Evolutionary conservation across 1,139 yeast species (phyloP).

Genomic region (Yamadazyma songkhlaensis): DNA sequence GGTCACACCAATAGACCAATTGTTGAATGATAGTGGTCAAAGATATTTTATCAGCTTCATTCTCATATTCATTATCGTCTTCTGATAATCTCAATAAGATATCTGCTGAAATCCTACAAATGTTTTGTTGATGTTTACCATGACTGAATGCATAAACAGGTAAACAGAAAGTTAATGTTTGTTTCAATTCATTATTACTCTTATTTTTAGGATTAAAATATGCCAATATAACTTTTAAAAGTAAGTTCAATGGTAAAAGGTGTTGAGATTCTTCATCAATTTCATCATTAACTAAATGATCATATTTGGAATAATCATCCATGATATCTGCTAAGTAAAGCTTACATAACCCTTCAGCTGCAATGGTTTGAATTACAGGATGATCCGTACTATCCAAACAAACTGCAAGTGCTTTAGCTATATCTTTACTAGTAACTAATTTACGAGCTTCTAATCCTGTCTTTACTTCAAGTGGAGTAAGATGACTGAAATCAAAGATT

Average conservation of each 20-base stretch:
- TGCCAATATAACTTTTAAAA: constrained; percentile 68
- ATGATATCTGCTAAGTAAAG: constrained; percentile 76
- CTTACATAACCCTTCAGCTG: constrained; percentile 88
- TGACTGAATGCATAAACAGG: constrained; percentile 90
- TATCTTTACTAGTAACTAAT: constrained; percentile 26
- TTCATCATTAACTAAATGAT: constrained; percentile 17
- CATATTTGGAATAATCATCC: constrained; percentile 14
- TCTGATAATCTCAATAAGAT: constrained; percentile 57
- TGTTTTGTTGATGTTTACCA: constrained; percentile 63
- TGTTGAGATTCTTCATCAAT: constrained; percentile 38
- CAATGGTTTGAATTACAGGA: constrained; percentile 70
- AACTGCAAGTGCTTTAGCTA: constrained; percentile 66
- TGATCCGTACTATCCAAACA: constrained; percentile 56
- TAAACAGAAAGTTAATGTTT: constrained; percentile 81
- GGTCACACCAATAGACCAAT: constrained; percentile 84
- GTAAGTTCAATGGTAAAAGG: constrained; percentile 11
- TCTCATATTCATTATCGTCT: constrained; percentile 20
- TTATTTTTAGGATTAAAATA: constrained; percentile 72
- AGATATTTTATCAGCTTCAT: background rate
- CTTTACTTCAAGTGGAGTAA: background rate
- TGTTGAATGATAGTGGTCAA: constrained; percentile 68
- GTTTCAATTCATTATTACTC: constrained; percentile 66
- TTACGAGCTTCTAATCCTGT: constrained; percentile 32
- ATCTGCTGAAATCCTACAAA: constrained; percentile 66
- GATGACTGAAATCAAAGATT: constrained; percentile 45